Conservation (phyloP, 2,329 filamentous ascomycete genomes). For the Sporothrix inflata region DNA sequence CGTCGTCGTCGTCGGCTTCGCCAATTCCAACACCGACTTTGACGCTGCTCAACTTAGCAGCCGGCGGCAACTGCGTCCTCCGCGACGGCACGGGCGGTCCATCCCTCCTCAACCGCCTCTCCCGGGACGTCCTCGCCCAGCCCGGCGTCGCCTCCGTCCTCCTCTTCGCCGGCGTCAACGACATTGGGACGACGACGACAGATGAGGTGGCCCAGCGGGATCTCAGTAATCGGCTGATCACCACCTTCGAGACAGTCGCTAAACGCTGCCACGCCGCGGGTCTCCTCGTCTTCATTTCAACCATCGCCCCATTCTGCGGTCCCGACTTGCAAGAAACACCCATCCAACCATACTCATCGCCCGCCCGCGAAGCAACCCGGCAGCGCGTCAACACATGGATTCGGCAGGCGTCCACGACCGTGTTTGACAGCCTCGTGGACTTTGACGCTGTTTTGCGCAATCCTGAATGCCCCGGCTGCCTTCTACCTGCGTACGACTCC, state of each 20-base stretch:
- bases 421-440: slow-evolving; percentile 3
- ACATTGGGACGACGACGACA: neutral
- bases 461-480: neutral
- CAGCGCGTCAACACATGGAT: neutral
- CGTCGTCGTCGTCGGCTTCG: neutral
- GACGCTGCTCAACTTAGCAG: neutral
- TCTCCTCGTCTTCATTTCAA: neutral
- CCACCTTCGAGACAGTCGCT: neutral
- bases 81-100: neutral
- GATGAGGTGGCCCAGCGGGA: neutral
- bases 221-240: neutral
- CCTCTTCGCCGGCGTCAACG: neutral
- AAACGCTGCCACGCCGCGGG: neutral
- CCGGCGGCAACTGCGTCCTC: slow-evolving; percentile 1
- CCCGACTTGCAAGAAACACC: neutral
- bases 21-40: no score
- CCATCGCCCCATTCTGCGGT: neutral
- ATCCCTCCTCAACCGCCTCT: neutral
- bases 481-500: neutral
- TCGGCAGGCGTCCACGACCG: neutral
- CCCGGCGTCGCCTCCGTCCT: neutral
- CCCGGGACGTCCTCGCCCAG: neutral
- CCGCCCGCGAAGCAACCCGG: neutral
- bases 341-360: neutral
- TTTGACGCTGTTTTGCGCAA: neutral